Evolutionary conservation across 257 asterid genomes (phyloP), one percentile per base, ranked within the genome.

Genomic region (Coffea canephora): DNA sequence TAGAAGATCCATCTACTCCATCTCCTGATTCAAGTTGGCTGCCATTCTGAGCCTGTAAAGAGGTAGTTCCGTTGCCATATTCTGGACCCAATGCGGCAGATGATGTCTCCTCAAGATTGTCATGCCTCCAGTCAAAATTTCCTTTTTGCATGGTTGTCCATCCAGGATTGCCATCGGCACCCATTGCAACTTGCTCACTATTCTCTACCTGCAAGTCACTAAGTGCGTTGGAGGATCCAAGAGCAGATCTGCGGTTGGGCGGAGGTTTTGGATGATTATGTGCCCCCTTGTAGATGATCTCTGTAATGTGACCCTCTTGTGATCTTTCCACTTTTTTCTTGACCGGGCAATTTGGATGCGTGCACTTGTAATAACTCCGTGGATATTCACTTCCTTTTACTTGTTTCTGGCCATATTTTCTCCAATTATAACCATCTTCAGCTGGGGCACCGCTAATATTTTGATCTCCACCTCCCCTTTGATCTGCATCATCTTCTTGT

Each of bases 361-460:
- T 91, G 87, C 98, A 94, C 91, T 92, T 94, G 86, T 88, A 94
- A 80, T 94, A 94, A 77, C 98, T 94, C n/a, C 97, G 86, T 10
- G 98, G 98, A 85, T 77, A 94, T 80, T 89, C 94, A 16, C 98
- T 92, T 57, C 97, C 96, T 81, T 90, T 92, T 34, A 94, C 97
- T 62, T 91, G 96, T 77, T 94, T 94, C 83, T 94, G 98, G 71
- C 98, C 98, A 31, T 94, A 94, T 78, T 94, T 94, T 81, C 94
- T 84, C 98, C 98, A 94, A 71, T 89, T 92, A 75, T 85, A 94
- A 71, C 96, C 98, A 83, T 94, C 98, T 23, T 91, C 96, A 49
- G 87, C 89, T 13, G 88, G 90, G 79, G 87, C 81, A 69, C 92
- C 91, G 55, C 83, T 88, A 78, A 54, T 75, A 80, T 80, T 83